Evolutionary conservation across 2,329 filamentous ascomycete genomes (phyloP).

Genomic region (Passalora sequoiae): DNA sequence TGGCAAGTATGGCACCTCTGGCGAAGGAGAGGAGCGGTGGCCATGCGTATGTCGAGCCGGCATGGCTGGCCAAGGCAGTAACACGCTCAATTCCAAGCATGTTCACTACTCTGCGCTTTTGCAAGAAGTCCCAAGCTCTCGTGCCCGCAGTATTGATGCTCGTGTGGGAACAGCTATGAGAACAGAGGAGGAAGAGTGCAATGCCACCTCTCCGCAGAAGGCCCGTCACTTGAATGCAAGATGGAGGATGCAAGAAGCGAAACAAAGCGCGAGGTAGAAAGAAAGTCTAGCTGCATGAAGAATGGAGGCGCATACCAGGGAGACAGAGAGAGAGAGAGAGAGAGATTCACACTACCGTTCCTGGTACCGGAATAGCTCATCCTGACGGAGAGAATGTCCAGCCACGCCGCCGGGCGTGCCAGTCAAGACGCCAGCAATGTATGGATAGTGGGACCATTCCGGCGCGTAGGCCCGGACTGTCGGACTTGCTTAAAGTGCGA

Average conservation of each 20-base stretch:
- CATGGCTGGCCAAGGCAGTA: constrained; percentile 38
- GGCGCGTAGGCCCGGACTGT: too few relatives aligned
- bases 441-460: too few relatives aligned
- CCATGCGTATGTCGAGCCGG: constrained; percentile 44
- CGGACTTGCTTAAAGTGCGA: too few relatives aligned
- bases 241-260: background rate
- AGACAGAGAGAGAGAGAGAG: too few relatives aligned
- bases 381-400: background rate
- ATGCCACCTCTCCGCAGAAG: too few relatives aligned
- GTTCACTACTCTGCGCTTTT: background rate
- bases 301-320: background rate
- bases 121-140: background rate
- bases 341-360: background rate
- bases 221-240: too few relatives aligned
- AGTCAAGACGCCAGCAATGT: background rate
- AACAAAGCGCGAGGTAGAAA: background rate
- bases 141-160: constrained; percentile 8
- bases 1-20: constrained; percentile 41
- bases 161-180: too few relatives aligned
- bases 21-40: constrained; percentile 45
- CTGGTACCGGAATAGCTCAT: background rate
- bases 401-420: too few relatives aligned
- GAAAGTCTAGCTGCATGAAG: background rate
- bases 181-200: too few relatives aligned
- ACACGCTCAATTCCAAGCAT: constrained; percentile 35